These are phyloP conservation scores for Noccaea caerulescens DNA, from an alignment of 345 rosid species.

Conservation along the genomic window DNA sequence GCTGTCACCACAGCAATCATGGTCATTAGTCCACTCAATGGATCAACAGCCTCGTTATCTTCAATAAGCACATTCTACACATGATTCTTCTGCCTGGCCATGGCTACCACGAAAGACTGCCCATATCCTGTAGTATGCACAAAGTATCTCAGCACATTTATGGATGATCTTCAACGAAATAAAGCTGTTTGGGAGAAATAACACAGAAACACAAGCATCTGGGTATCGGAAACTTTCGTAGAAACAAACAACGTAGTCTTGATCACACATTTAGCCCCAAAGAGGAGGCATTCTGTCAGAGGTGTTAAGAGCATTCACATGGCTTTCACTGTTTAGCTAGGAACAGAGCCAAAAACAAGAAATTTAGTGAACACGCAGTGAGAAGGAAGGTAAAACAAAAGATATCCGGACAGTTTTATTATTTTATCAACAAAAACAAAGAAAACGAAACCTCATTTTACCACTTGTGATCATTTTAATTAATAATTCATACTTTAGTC, in stretches of 20 bases:
- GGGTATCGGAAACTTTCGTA: slow-evolving; percentile 9
- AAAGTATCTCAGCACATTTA: slow-evolving; percentile 20
- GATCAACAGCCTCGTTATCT: slow-evolving; percentile 47
- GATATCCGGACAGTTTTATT: slow-evolving; percentile 5
- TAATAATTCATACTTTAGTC: neutral
- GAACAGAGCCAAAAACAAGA: slow-evolving; percentile 49
- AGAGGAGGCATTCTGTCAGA: slow-evolving; percentile 83
- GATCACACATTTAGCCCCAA: slow-evolving; percentile 73
- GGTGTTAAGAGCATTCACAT: slow-evolving; percentile 73
- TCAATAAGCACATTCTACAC: slow-evolving; percentile 45
- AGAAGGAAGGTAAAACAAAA: slow-evolving; percentile 18
- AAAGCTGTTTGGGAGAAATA: neutral
- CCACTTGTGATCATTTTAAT: neutral
- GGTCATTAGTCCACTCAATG: slow-evolving; percentile 49
- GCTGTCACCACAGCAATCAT: slow-evolving; percentile 47
- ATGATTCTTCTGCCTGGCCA: slow-evolving; percentile 43
- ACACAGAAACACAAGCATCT: slow-evolving; percentile 50
- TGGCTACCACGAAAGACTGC: slow-evolving; percentile 51
- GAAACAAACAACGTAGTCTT: slow-evolving; percentile 47
- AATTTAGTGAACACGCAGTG: slow-evolving; percentile 14
- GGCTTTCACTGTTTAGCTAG: slow-evolving; percentile 67
- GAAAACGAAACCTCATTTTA: neutral
- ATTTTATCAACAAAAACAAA: no score
- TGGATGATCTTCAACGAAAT: slow-evolving; percentile 19
- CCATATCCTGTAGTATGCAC: slow-evolving; percentile 63